phyloP scores from a whole-genome alignment of 176 grass and related monocot genomes.

The Oryza rufipogon region DNA sequence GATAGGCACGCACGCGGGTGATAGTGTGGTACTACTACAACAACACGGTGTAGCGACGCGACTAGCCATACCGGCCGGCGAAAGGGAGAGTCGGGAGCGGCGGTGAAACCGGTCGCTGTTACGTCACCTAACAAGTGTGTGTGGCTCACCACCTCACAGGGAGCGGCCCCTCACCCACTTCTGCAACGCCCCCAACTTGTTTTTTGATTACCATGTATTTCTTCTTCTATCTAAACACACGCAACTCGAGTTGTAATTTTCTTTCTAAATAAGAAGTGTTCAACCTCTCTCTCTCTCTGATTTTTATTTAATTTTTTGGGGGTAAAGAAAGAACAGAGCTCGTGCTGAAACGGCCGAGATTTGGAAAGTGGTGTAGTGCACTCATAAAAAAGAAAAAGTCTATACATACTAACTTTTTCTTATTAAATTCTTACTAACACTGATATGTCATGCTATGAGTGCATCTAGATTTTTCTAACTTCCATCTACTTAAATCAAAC shows the following conservation, averaged over 20 bases:
- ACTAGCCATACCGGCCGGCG: neutral
- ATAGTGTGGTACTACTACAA: no score
- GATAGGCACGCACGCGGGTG: no score
- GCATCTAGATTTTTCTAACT: no score
- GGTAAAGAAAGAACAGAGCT: neutral
- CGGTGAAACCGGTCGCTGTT: neutral
- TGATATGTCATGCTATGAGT: no score
- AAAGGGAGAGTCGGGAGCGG: neutral
- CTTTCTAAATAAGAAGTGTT: neutral
- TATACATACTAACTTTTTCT: no score
- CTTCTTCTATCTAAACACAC: neutral
- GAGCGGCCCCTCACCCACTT: constrained; percentile 17
- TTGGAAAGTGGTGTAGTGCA: neutral
- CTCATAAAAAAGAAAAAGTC: neutral
- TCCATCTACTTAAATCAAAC: no score
- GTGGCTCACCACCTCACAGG: constrained; percentile 6
- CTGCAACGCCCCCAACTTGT: neutral
- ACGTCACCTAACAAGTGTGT: neutral
- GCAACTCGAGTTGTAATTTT: neutral
- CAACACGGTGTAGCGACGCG: neutral
- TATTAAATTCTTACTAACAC: no score
- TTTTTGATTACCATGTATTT: neutral
- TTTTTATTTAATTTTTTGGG: neutral
- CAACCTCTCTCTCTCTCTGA: neutral
- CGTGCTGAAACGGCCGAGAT: neutral